Base-by-base conservation (phyloP, 2,329 filamentous ascomycete genomes). In the Aureobasidium namibiae region DNA sequence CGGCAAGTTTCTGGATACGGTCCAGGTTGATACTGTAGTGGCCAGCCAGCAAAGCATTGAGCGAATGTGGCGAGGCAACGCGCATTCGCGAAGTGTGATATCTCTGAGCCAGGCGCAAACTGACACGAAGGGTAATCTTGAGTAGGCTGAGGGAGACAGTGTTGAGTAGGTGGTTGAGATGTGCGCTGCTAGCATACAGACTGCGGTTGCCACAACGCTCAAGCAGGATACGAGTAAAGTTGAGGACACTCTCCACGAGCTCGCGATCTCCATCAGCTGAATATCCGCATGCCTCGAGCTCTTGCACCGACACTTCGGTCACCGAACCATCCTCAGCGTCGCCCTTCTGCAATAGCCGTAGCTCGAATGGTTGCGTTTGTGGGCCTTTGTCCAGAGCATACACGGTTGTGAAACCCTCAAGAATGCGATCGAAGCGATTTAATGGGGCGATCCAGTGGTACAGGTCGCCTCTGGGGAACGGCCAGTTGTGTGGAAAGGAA, bases 391-490 rank as follows among this genome's bases (percentile, higher is more conserved):
- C 83, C 59, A 99, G 79, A 62, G 84, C 84, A 75, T 99, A 99
- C 64, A 84, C 86, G 60, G 83, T 80, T 72, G 86, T 90, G 71
- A 95, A 91, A 39, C 84, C 79, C 67, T 95, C 90, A 41, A 99
- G 78, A 64, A 97, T 85, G 68, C 83, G 84, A 74, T 99, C 94
- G 73, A 99, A 97, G 60, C 91, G 87, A 73, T 99, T 95, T 61
- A 99, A 77, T 24, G 96, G 82, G 29, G 89, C 87, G 65, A 99
- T 96, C 95, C 95, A 99, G 78, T 99, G 92, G 72, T 97, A 97
- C 31, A 97, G 79, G 72, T 99, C 94, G 62, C 94, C 95, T 72
- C 92, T 85, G 39, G 92, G 92, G 69, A 97, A 95, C 2, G 92
- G 91, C 94, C 94, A 99, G 81, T 87, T 81, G 64, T 86, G 86